These are phyloP conservation scores for Tylopilus sp. DNA, from an alignment of 768 basidiomycete genomes.

Conservation along the genomic window DNA sequence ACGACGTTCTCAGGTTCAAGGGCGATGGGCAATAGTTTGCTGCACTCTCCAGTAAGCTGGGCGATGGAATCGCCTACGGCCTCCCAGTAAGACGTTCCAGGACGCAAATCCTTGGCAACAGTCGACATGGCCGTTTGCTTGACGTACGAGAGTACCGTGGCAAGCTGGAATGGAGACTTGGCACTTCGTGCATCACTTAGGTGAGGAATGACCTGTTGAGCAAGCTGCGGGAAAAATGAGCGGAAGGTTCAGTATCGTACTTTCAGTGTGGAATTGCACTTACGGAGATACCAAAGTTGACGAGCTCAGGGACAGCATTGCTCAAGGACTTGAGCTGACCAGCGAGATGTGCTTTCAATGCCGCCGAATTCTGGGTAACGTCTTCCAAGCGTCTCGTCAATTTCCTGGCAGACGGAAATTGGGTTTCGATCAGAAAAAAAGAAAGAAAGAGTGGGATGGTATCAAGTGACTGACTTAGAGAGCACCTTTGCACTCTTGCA, in stretches of 20 bases:
- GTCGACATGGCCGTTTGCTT: constrained; percentile 70
- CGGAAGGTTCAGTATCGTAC: neutral
- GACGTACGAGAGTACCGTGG: constrained; percentile 65
- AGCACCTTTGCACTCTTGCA: constrained; percentile 77
- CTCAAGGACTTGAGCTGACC: constrained; percentile 72
- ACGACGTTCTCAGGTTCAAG: constrained; percentile 74
- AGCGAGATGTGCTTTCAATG: constrained; percentile 67
- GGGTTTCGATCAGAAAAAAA: neutral
- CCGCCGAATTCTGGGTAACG: constrained; percentile 63
- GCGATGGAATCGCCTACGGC: constrained; percentile 66
- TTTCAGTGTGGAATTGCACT: constrained; percentile 19
- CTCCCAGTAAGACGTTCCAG: constrained; percentile 72
- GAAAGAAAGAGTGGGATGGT: neutral
- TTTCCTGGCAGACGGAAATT: constrained; percentile 56
- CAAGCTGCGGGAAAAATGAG: constrained; percentile 52
- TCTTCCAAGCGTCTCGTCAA: constrained; percentile 84
- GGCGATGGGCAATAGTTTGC: constrained; percentile 63
- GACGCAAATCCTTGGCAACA: constrained; percentile 63
- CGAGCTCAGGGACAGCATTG: constrained; percentile 71
- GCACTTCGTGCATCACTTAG: constrained; percentile 74
- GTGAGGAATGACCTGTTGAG: constrained; percentile 85
- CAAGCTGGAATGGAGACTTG: constrained; percentile 76
- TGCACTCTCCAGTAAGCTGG: constrained; percentile 68
- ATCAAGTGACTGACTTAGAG: constrained; percentile 56
- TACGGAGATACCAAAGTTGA: constrained; percentile 90